A percentile compares a stretch with the other conserved stretches of the same genome.
Conservation (phyloP, 75 land plant genomes). For the Picea sitchensis region DNA sequence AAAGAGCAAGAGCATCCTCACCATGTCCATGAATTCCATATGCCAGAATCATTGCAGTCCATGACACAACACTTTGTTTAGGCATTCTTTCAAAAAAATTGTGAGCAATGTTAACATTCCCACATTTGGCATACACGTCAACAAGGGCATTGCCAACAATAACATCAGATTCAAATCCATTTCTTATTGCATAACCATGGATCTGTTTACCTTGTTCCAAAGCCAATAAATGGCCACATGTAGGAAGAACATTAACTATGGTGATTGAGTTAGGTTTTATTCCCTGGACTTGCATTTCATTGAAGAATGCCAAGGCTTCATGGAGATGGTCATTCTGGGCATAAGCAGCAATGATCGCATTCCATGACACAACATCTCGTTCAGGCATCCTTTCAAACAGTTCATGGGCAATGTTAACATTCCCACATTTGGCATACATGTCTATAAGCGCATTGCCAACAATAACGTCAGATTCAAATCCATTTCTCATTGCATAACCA, state of each 20-base stretch:
- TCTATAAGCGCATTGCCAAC: too few relatives aligned
- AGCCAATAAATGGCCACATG: neutral
- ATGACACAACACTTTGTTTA: neutral
- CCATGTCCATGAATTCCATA: neutral
- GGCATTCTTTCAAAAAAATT: neutral
- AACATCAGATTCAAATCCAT: neutral
- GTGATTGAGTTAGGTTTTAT: neutral
- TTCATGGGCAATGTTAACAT: too few relatives aligned
- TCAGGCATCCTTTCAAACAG: too few relatives aligned
- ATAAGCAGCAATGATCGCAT: too few relatives aligned
- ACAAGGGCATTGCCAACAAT: conserved; percentile 14
- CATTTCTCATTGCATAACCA: too few relatives aligned
- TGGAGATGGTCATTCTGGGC: neutral
- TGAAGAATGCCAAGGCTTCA: neutral
- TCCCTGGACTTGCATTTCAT: neutral
- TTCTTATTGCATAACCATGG: neutral
- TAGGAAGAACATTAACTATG: neutral
- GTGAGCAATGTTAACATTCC: neutral
- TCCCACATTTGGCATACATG: too few relatives aligned
- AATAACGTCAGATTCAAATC: too few relatives aligned
- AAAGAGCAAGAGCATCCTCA: conserved; percentile 1
- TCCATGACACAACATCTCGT: too few relatives aligned
- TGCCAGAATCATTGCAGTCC: neutral
- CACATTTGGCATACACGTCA: conserved; percentile 21
- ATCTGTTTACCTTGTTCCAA: neutral